These are phyloP conservation scores for Aspergillus nidulans DNA, from an alignment of 495 filamentous ascomycete genomes.

Conservation along the genomic window DNA sequence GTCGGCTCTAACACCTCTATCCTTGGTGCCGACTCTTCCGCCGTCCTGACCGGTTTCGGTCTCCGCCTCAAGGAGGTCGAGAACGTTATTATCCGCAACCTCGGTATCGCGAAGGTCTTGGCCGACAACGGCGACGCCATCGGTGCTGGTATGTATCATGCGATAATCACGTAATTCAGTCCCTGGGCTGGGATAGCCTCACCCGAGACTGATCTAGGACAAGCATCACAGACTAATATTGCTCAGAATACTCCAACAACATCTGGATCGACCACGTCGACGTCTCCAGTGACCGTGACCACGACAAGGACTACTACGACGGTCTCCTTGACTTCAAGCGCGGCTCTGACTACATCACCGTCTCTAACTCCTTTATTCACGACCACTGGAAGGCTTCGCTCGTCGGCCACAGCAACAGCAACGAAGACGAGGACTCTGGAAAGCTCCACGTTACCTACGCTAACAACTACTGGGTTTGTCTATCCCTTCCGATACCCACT, in stretches of 20 bases:
- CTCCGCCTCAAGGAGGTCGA: constrained; percentile 44
- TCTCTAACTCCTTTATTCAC: constrained; percentile 48
- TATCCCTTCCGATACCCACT: too few species aligned
- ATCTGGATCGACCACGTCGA: constrained; percentile 70
- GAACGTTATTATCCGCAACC: constrained; percentile 62
- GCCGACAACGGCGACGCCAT: constrained; percentile 58
- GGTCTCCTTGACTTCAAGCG: constrained; percentile 57
- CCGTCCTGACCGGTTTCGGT: constrained; percentile 30
- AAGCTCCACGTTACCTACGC: constrained; percentile 57
- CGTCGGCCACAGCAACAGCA: constrained; percentile 52
- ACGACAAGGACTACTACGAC: constrained; percentile 65
- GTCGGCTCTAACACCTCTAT: constrained; percentile 54
- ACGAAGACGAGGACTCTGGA: constrained; percentile 43
- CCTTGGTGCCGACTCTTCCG: constrained; percentile 37
- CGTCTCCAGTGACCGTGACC: constrained; percentile 50
- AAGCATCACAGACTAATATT: background rate
- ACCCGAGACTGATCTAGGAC: background rate
- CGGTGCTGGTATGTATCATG: constrained; percentile 39
- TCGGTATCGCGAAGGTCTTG: constrained; percentile 54
- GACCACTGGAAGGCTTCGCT: constrained; percentile 66
- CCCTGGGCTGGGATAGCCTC: background rate
- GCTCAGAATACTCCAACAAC: constrained; percentile 45
- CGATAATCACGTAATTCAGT: too few species aligned
- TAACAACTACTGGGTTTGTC: constrained; percentile 61
- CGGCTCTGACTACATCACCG: constrained; percentile 47